Evolutionary conservation across 2,329 filamentous ascomycete species (phyloP), one percentile per base, ranked within the genome.

Genomic region (Aspergillus thermomutatus): DNA sequence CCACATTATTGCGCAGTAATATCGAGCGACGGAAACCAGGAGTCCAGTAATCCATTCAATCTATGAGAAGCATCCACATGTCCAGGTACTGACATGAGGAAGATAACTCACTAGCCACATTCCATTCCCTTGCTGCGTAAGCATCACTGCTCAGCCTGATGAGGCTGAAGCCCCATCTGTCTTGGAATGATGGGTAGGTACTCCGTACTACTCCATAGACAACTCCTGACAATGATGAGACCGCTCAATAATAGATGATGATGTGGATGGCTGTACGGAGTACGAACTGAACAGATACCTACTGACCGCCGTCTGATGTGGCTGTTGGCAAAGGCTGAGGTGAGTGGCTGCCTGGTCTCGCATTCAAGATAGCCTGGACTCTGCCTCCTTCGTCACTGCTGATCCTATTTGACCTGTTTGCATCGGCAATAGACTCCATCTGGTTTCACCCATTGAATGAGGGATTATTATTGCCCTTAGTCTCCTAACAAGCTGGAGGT

Each of bases 81-180:
- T 17, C 40, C n/a, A 43, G 40, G 40, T 43, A 41, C 37, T 19
- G 37, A 19, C 8, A 3, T 43, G n/a, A 21, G 11, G 8, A 34
- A 34, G 28, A 6, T 11, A 34, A 40, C 11, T 46, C 21, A 11
- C 43, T 46, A 46, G 55, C 55, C 55, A 57, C 55, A 57, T 46
- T 45, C 43, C 43, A 14, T 46, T 26, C 43, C 21, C 41, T 23
- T 45, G 11, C 41, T n/a, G 21, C 11, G 19, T 45, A 19, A 45
- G 41, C 41, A 45, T 23, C 41, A 45, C 41, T 19, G 27, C 41
- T 51, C n/a, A 34, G 40, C 55, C 51, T 56, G 46, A 54, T 57
- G 55, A 57, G 51, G 55, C 55, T 54, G 51, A 54, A 37, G 23
- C 19, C 8, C 17, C 31, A 17, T 37, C 14, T 37, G 28, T 7